These are phyloP conservation scores for Artemisia tridentata DNA, from an alignment of 129 eudicot genomes.

Conservation along the genomic window DNA sequence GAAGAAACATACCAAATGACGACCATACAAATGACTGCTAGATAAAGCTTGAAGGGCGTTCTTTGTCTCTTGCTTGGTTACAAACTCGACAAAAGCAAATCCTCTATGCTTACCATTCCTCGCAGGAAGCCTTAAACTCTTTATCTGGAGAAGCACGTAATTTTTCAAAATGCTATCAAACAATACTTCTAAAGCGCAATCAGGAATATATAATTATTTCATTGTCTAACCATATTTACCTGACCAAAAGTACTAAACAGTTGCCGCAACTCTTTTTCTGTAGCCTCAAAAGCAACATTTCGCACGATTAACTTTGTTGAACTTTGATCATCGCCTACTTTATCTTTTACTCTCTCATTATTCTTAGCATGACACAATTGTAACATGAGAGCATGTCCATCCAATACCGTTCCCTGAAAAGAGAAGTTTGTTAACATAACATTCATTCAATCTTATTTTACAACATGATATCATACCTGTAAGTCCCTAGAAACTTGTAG, in stretches of 20 bases:
- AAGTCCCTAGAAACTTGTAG: constrained; percentile 62
- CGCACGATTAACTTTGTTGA: constrained; percentile 89
- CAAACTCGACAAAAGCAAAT: constrained; percentile 90
- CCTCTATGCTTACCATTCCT: constrained; percentile 84
- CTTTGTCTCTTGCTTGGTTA: constrained; percentile 90
- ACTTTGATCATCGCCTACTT: constrained; percentile 61
- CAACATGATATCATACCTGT: constrained; percentile 47
- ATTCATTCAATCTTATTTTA: neutral
- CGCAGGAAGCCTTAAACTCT: constrained; percentile 86
- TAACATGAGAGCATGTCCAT: constrained; percentile 91
- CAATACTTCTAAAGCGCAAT: neutral
- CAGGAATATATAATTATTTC: neutral
- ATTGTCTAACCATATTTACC: constrained; percentile 39
- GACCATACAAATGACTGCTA: constrained; percentile 85
- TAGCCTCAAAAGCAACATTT: constrained; percentile 99
- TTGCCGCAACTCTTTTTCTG: constrained; percentile 79
- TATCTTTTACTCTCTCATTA: constrained; percentile 52
- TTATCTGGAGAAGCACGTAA: constrained; percentile 43
- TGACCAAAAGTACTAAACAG: constrained; percentile 85
- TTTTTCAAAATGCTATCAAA: constrained; percentile 15
- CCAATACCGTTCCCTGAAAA: constrained; percentile 88
- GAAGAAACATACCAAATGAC: constrained; percentile 76
- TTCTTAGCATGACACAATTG: constrained; percentile 82
- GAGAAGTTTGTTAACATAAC: constrained; percentile 11
- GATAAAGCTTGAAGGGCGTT: constrained; percentile 86